Base-by-base conservation (phyloP, 305 asterid species). In the Solanum aculeatissimum region DNA sequence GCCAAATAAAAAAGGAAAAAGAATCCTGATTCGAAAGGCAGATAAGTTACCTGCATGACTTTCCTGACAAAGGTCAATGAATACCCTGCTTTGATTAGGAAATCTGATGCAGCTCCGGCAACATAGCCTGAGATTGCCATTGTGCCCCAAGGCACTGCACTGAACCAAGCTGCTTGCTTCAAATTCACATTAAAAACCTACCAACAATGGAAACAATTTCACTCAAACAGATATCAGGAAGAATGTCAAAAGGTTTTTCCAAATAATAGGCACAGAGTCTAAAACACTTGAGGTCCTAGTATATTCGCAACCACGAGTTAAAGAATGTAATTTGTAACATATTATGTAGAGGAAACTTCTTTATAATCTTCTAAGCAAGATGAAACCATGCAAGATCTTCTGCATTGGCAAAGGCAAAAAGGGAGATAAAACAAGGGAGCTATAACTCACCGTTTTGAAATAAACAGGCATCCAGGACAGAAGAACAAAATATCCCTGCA, bases 381-480 rank as follows among this genome's bases (percentile, higher is more conserved):
- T 51, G 65, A 29, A 51, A 18, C 15, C 65, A 29, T 77, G 65
- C 65, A 29, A 49, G 29, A 77, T 77, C 11, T 16, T 77, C 65
- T 9, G 16, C 21, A 3, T 77, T 77, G 32, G 11, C 23, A 40
- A 29, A 49, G 72, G 66, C 23, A 4, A 23, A 82, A 51, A 53
- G 23, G 19, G 13, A 53, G 10, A 21, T 84, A 15, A 47, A n/a
- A 35, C 54, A 62, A 47, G 51, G 83, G 70, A 55, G 58, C 38
- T 71, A 40, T 58, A 23, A 87, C 97, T 94, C 86, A 94, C 98
- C 32, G 98, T 94, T 90, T 93, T 94, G 83, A 96, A 96, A 86
- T 96, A 95, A 69, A 96, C 98, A 43, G 99, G 99, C 99, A 96
- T 95, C 98, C 99, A 96, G 54, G 99, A 89, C 78, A 96, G 97